Conservation (phyloP, 208 protist genomes). For the Trypanosoma conorhini region DNA sequence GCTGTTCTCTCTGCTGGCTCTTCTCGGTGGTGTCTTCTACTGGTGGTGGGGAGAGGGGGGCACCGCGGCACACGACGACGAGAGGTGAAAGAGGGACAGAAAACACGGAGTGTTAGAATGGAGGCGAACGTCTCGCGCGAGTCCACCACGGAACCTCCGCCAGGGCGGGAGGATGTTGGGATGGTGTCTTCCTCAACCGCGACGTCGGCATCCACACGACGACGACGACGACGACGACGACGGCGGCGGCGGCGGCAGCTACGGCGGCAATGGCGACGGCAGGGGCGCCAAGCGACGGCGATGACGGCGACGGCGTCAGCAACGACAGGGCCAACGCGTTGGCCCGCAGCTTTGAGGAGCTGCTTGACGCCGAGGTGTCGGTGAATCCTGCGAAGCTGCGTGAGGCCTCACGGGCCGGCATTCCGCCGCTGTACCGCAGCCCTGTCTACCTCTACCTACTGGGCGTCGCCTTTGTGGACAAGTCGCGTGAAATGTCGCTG, state of each 20-base stretch:
- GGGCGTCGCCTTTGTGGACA: conserved; percentile 70
- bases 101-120: background rate
- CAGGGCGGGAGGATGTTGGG: conserved; percentile 10
- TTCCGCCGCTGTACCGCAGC: conserved; percentile 60
- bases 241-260: conserved; percentile 3
- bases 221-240: background rate
- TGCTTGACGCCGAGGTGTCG: conserved; percentile 78
- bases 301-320: background rate
- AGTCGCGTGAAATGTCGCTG: conserved; percentile 85
- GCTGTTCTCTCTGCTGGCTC: background rate
- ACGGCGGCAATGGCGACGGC: background rate
- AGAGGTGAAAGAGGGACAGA: background rate
- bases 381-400: conserved; percentile 70
- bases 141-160: background rate
- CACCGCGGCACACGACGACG: background rate
- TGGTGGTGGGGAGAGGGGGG: background rate
- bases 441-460: conserved; percentile 87
- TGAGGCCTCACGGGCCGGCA: conserved; percentile 75
- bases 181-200: background rate
- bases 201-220: background rate
- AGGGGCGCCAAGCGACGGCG: background rate
- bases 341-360: conserved; percentile 69
- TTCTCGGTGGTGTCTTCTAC: background rate
- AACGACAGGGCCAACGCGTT: conserved; percentile 22
- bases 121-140: background rate